Evolutionary conservation across 1,139 yeast genomes (phyloP), one percentile per base, ranked within the genome.

Genomic region (Sugiyamaella pinicola): DNA sequence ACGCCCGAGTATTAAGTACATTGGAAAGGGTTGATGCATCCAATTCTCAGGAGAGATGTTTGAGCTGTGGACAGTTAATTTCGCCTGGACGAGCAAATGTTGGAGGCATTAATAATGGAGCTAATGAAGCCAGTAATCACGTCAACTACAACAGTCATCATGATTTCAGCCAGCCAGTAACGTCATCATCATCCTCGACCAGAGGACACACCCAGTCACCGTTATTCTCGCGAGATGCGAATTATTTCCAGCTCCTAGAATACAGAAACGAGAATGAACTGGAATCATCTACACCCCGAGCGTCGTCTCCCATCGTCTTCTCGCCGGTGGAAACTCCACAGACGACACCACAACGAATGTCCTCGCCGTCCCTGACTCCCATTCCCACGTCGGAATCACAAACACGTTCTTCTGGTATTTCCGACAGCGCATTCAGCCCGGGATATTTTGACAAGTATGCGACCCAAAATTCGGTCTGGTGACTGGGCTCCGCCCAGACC

Each of bases 231-330:
- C 38, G 64, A 34, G 67, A 65, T 41, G 57, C 58, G 6, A 57
- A 64, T 34, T 69, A 69, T 52, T 69, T 69, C 55, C 62, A 62
- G 51, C 60, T 67, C 13, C 57, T 64, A n/a, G 64, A 58, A 37
- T 51, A 55, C 29, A 38, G 51, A 3, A 33, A 43, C 12, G 35
- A 33, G 8, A 33, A 39, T 13, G 35, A 33, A 9, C 13, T 24
- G 8, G 48, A 42, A 5, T 13, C 38, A 12, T 10, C 37, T 13
- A 28, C 43, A 9, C 35, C 42, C n/a, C 33, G 35, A 31, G 21
- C 41, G 18, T 22, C 40, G 4, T 40, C 47, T 21, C 46, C 47
- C 2, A 9, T 40, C 5, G 34, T 41, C 9, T 40, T 34, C n/a
- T 17, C 51, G 8, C 51, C 41, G 2, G 40, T 34, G 5, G 44